phyloP scores from a whole-genome alignment of 2,329 filamentous ascomycete genomes.

The Pseudogymnoascus pannorum region DNA sequence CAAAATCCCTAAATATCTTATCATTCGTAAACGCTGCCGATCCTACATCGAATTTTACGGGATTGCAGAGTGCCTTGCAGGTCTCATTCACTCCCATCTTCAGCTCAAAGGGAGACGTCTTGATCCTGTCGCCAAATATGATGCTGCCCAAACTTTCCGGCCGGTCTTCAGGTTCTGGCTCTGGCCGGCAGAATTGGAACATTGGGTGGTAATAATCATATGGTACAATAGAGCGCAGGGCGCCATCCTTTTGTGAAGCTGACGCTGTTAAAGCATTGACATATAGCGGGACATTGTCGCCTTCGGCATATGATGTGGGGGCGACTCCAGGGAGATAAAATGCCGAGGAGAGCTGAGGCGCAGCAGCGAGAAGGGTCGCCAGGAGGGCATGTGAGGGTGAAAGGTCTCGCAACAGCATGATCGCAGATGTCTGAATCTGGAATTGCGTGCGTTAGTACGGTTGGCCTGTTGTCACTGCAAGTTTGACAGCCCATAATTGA shows the following conservation, averaged over 20 bases:
- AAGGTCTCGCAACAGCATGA: slow-evolving; percentile 26
- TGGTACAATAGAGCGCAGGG: slow-evolving; percentile 84
- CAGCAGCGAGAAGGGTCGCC: slow-evolving; percentile 38
- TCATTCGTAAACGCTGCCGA: slow-evolving; percentile 74
- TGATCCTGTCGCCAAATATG: slow-evolving; percentile 92
- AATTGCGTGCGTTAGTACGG: background rate
- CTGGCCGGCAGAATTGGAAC: slow-evolving; percentile 82
- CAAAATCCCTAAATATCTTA: slow-evolving; percentile 78
- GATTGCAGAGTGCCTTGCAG: slow-evolving; percentile 72
- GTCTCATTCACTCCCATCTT: slow-evolving; percentile 81
- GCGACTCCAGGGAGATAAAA: slow-evolving; percentile 97
- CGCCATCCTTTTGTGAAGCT: slow-evolving; percentile 66
- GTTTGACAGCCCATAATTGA: background rate
- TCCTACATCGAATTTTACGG: slow-evolving; percentile 55
- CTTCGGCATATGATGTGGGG: slow-evolving; percentile 79
- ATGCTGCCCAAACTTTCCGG: slow-evolving; percentile 93
- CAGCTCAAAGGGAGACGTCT: slow-evolving; percentile 89
- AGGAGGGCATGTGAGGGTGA: slow-evolving; percentile 40
- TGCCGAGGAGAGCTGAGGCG: slow-evolving; percentile 52
- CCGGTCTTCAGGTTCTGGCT: slow-evolving; percentile 68
- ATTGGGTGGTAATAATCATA: slow-evolving; percentile 91
- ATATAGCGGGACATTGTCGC: slow-evolving; percentile 74
- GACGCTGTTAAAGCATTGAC: slow-evolving; percentile 91
- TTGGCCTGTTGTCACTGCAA: background rate
- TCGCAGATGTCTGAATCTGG: background rate